Evolutionary conservation across 2,329 filamentous ascomycete genomes (phyloP).

Genomic region (Ophiosphaerella narmari): DNA sequence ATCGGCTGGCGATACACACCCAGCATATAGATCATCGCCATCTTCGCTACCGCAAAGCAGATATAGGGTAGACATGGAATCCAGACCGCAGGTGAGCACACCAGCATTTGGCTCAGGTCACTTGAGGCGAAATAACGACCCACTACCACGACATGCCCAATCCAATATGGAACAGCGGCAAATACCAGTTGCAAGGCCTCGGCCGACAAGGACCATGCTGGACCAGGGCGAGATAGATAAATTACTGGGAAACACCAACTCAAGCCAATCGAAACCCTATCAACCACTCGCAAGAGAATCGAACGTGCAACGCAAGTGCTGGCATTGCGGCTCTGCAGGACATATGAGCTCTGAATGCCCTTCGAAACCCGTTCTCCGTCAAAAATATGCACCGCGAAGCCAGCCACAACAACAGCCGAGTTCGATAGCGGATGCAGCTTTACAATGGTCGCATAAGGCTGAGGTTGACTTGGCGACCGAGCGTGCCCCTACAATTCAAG

Average conservation of each 20-base stretch:
- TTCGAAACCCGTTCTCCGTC: slow-evolving; percentile 29
- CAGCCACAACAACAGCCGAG: neutral
- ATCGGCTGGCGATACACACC: slow-evolving; percentile 1
- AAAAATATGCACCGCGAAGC: slow-evolving; percentile 1
- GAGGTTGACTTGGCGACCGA: slow-evolving; percentile 18
- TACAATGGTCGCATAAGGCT: slow-evolving; percentile 30
- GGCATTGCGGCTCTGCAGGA: slow-evolving; percentile 33
- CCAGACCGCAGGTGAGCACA: slow-evolving; percentile 29
- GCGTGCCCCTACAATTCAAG: slow-evolving; percentile 9
- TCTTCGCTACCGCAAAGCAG: slow-evolving; percentile 12
- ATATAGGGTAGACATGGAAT: slow-evolving; percentile 40
- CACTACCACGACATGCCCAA: slow-evolving; percentile 8
- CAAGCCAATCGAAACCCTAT: slow-evolving; percentile 17
- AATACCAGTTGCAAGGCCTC: slow-evolving; percentile 3
- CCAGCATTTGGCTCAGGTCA: slow-evolving; percentile 32
- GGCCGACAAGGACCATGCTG: slow-evolving; percentile 24
- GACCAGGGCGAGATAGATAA: slow-evolving; percentile 35
- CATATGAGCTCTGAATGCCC: slow-evolving; percentile 33
- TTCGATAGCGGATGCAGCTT: slow-evolving; percentile 32
- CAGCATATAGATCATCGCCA: slow-evolving; percentile 6
- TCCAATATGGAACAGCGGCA: slow-evolving; percentile 3
- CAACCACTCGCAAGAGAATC: slow-evolving; percentile 29
- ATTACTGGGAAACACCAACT: slow-evolving; percentile 24
- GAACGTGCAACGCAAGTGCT: slow-evolving; percentile 32
- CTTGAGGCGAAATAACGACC: slow-evolving; percentile 34